A percentile compares a stretch with the other conserved stretches of the same genome.
These are phyloP conservation scores for Scleroderma citrinum DNA, from an alignment of 768 basidiomycete species.

Conservation along the genomic window DNA sequence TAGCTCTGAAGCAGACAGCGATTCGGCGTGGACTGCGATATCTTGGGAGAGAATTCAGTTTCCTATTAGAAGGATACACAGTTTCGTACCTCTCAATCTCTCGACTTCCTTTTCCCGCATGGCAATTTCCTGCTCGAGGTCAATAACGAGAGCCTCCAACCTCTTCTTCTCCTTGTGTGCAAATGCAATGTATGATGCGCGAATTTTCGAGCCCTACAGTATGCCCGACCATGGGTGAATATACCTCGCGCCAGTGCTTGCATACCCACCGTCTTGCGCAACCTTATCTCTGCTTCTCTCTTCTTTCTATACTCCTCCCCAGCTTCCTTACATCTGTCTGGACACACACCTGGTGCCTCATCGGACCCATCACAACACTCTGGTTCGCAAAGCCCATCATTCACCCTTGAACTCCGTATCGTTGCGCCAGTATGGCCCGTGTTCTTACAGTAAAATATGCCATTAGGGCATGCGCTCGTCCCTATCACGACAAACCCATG, in stretches of 20 bases:
- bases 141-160: slow-evolving; percentile 57
- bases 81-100: slow-evolving; percentile 58
- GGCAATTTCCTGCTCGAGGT: slow-evolving; percentile 51
- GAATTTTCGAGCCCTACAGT: slow-evolving; percentile 81
- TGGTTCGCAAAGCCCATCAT: slow-evolving; percentile 88
- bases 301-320: slow-evolving; percentile 66
- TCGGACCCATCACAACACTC: slow-evolving; percentile 97
- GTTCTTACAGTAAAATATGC: slow-evolving; percentile 80
- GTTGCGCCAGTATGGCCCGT: slow-evolving; percentile 78
- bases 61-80: slow-evolving; percentile 3
- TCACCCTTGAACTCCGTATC: slow-evolving; percentile 78
- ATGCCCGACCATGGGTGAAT: not conserved
- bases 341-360: slow-evolving; percentile 76
- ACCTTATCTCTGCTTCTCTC: slow-evolving; percentile 67
- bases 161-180: slow-evolving; percentile 88
- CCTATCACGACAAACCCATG: too few relatives aligned
- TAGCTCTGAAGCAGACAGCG: slow-evolving; percentile 70
- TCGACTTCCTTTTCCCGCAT: slow-evolving; percentile 66
- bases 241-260: not conserved
- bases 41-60: slow-evolving; percentile 37
- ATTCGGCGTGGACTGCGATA: slow-evolving; percentile 72
- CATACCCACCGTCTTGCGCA: slow-evolving; percentile 66
- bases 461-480: slow-evolving; percentile 77
- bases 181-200: slow-evolving; percentile 79
- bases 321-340: slow-evolving; percentile 68